These are phyloP conservation scores for Rhodotorula sp. DNA, from an alignment of 1,284 basidiomycete species.

Conservation along the genomic window DNA sequence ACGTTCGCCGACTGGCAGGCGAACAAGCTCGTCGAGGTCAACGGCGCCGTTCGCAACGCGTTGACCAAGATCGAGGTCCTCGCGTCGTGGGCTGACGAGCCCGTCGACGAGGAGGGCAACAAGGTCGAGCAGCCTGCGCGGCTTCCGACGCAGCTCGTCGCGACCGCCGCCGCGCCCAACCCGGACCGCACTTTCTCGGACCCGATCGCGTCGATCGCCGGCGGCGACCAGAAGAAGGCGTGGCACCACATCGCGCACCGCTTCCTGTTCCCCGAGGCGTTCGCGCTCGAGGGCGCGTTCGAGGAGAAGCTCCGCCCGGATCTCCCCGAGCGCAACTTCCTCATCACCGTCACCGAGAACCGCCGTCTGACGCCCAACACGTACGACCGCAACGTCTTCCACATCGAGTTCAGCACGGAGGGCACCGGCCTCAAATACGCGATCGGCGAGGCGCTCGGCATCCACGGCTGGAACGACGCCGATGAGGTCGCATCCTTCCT, in stretches of 20 bases:
- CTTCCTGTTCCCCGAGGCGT: conserved; percentile 79
- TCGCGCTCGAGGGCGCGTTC: conserved; percentile 47
- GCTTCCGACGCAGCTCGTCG: conserved; percentile 37
- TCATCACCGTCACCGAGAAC: conserved; percentile 92
- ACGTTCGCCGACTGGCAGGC: conserved; percentile 37
- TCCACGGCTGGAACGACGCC: conserved; percentile 97
- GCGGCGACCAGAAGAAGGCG: conserved; percentile 47
- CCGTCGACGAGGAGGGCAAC: conserved; percentile 38
- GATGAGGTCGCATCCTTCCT: conserved; percentile 87
- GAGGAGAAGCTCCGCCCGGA: conserved; percentile 68
- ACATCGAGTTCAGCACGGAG: conserved; percentile 90
- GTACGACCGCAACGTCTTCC: conserved; percentile 98
- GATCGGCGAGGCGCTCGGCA: conserved; percentile 93
- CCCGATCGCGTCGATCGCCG: conserved; percentile 37
- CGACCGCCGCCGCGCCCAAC: conserved; percentile 43
- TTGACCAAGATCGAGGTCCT: conserved; percentile 38
- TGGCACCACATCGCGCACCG: conserved; percentile 91
- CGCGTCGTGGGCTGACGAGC: conserved; percentile 38
- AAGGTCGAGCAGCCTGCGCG: conserved; percentile 37
- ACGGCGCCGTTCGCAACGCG: conserved; percentile 41
- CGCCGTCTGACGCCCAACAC: conserved; percentile 88
- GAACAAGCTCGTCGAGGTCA: conserved; percentile 42
- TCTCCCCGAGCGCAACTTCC: conserved; percentile 83
- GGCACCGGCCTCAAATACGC: conserved; percentile 93
- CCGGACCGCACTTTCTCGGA: conserved; percentile 41